Evolutionary conservation across 305 asterid genomes (phyloP), one percentile per base, ranked within the genome.

Genomic region (Fraxinus albicans): DNA sequence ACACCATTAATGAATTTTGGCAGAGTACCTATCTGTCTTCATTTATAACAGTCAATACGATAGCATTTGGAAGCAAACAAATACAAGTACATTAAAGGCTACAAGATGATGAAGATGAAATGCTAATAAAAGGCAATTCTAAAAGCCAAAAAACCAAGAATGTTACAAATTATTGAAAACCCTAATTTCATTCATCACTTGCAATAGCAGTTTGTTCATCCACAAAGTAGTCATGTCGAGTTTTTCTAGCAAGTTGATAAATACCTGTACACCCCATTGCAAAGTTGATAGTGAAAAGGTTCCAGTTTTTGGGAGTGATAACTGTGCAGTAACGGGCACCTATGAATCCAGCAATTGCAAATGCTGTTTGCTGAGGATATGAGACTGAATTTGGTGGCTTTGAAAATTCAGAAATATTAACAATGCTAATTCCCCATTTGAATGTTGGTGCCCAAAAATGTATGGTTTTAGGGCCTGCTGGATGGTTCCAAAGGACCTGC

Each of bases 401-500:
- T 1, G 94, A 55, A 88, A 93, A 93, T 78, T 93, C 91, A 60
- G 91, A 90, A 82, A 89, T 36, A 82, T 93, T 91, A 33, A 94
- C 92, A 76, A 90, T 82, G 90, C 91, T 93, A 7, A 93, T 89
- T 2, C 92, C 90, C 94, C 95, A 91, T 77, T 93, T 91, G 90
- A 93, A 93, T 60, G 97, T 93, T 42, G 97, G 97, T 29, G 94
- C 97, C 97, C 97, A 93, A 83, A 93, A 93, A 55, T 90, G 93
- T 36, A 90, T 90, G 63, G 93, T 90, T 35, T 85, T 88, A 12
- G 93, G 93, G 0, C 93, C 93, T 77, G 90, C 93, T 65, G 92
- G 93, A 79, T 90, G 93, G 80, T 90, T 79, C 93, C 92, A 87
- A 19, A 89, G 69, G 13, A 50, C 77, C 67, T 75, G 83, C 19